Conservation (phyloP, 768 basidiomycete genomes). For the Floccularia luteovirens region DNA sequence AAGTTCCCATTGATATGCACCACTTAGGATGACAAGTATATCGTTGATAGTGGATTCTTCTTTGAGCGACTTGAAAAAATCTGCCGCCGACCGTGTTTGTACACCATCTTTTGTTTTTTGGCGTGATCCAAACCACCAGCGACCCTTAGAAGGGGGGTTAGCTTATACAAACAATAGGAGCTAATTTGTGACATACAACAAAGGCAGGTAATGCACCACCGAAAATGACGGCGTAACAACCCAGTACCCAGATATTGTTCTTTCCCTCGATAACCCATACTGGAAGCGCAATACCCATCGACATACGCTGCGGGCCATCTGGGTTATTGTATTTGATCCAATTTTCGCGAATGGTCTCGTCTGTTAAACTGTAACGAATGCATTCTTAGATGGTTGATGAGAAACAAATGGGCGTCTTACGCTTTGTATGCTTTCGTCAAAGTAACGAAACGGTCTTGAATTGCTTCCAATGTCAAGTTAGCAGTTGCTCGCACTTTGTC, state of each 20-base stretch:
- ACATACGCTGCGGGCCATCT: constrained; percentile 91
- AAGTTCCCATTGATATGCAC: constrained; percentile 56
- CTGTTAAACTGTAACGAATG: constrained; percentile 60
- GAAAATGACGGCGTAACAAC: constrained; percentile 80
- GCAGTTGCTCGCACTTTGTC: constrained; percentile 86
- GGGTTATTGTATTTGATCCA: constrained; percentile 88
- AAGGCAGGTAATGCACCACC: constrained; percentile 81
- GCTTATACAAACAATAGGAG: neutral
- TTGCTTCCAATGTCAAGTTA: constrained; percentile 82
- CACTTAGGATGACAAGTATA: constrained; percentile 62
- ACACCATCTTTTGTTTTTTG: constrained; percentile 90
- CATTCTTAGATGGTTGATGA: neutral
- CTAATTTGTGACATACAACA: constrained; percentile 46
- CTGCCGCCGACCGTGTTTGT: constrained; percentile 69
- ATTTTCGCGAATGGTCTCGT: constrained; percentile 88
- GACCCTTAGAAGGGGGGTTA: constrained; percentile 39
- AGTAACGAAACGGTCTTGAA: constrained; percentile 81
- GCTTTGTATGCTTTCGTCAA: constrained; percentile 98
- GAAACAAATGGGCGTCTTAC: constrained; percentile 28
- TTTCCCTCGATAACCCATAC: constrained; percentile 88
- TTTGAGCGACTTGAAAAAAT: constrained; percentile 80
- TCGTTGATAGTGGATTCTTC: constrained; percentile 74
- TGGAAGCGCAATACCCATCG: constrained; percentile 93
- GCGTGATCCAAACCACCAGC: constrained; percentile 96
- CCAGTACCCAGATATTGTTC: constrained; percentile 89